These are phyloP conservation scores for Carnegiea gigantea DNA, from an alignment of 179 eudicot species.

Conservation along the genomic window DNA sequence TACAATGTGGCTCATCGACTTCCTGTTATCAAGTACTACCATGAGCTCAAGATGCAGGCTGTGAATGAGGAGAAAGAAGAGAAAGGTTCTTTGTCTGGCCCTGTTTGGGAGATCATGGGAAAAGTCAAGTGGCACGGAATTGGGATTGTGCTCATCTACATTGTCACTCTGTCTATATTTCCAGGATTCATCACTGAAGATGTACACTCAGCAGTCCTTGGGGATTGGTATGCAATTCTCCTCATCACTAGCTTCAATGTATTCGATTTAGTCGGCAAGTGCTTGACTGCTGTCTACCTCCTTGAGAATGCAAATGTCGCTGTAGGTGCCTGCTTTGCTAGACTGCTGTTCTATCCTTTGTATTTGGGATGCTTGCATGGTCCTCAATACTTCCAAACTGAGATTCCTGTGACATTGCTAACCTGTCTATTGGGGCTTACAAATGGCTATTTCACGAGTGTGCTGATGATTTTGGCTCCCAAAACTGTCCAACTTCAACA, in stretches of 20 bases:
- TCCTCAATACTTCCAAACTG: conserved; percentile 66
- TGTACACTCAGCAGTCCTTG: conserved; percentile 60
- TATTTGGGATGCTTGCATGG: conserved; percentile 77
- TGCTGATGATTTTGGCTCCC: conserved; percentile 72
- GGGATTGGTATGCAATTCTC: conserved; percentile 79
- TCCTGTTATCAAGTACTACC: conserved; percentile 76
- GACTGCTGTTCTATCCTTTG: conserved; percentile 70
- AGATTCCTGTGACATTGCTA: conserved; percentile 72
- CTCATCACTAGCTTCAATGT: conserved; percentile 68
- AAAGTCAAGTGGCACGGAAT: conserved; percentile 70
- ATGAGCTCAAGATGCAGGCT: conserved; percentile 59
- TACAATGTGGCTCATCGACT: conserved; percentile 74
- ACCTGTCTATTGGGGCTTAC: conserved; percentile 86
- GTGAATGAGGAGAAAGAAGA: conserved; percentile 51
- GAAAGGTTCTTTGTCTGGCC: conserved; percentile 43
- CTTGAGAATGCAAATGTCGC: conserved; percentile 66
- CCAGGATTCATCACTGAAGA: conserved; percentile 92
- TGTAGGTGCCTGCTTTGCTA: conserved; percentile 57
- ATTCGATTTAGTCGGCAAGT: conserved; percentile 81
- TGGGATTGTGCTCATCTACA: conserved; percentile 53
- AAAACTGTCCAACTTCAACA: conserved; percentile 67
- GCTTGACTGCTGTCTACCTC: conserved; percentile 54
- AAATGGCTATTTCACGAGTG: conserved; percentile 80
- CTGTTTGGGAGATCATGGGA: conserved; percentile 62
- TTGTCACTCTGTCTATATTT: conserved; percentile 76